phyloP scores from a whole-genome alignment of 768 basidiomycete species.

The Rhodotorula graminis region DNA sequence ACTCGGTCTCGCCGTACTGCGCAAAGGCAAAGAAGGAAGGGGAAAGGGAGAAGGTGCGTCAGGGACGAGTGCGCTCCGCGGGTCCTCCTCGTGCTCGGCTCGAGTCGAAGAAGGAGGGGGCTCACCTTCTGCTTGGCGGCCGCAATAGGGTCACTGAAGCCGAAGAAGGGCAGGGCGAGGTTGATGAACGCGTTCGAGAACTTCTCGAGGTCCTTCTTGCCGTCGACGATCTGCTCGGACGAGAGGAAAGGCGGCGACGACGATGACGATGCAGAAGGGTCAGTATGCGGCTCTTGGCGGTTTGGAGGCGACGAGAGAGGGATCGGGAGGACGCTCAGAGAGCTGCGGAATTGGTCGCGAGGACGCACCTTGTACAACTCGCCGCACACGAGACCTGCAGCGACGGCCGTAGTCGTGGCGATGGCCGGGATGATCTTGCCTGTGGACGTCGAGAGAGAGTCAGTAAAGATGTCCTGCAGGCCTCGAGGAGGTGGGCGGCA shows the following conservation, averaged over 20 bases:
- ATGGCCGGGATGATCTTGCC: conserved; percentile 99
- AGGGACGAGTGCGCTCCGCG: too few species aligned
- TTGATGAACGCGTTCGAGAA: conserved; percentile 99
- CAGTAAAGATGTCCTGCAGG: not conserved
- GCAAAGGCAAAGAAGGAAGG: not conserved
- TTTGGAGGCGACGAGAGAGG: too few species aligned
- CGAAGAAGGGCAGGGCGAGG: conserved; percentile 95
- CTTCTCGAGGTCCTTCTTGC: conserved; percentile 83
- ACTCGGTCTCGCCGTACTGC: conserved; percentile 73
- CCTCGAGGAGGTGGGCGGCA: not conserved
- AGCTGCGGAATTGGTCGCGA: too few species aligned
- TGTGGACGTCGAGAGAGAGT: conserved; percentile 53
- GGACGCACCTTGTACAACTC: conserved; percentile 85
- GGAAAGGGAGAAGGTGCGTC: not conserved
- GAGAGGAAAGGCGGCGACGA: too few species aligned
- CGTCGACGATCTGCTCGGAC: conserved; percentile 73
- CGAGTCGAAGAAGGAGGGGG: too few species aligned
- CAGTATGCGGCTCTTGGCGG: too few species aligned
- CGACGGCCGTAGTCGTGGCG: conserved; percentile 60
- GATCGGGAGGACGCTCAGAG: not conserved
- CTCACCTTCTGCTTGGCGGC: conserved; percentile 71
- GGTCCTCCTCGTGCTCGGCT: not conserved
- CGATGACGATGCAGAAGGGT: not conserved
- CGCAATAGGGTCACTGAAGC: conserved; percentile 93
- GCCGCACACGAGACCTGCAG: conserved; percentile 13